Evolutionary conservation across 129 eudicot species (phyloP).

Genomic region (Pulicaria dysenterica): DNA sequence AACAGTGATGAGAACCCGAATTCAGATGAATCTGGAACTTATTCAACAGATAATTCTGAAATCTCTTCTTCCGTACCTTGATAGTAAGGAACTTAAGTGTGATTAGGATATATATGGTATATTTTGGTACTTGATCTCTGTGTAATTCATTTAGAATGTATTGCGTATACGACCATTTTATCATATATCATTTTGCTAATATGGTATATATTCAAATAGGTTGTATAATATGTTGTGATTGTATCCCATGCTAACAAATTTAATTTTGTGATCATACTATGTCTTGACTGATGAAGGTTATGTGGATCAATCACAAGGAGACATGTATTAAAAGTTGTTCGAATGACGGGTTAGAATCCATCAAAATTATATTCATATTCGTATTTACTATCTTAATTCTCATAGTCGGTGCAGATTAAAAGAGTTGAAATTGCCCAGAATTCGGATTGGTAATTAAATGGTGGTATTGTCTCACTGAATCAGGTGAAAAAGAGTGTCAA

Average conservation of each 20-base stretch:
- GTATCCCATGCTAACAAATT: background rate
- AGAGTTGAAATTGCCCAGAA: too few relatives aligned
- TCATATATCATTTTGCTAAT: conserved; percentile 8
- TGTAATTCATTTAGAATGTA: background rate
- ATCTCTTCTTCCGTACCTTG: conserved; percentile 6
- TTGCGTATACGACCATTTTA: background rate
- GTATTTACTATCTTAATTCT: too few relatives aligned
- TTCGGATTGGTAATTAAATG: too few relatives aligned
- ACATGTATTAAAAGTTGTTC: too few relatives aligned
- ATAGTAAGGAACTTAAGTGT: conserved; percentile 1
- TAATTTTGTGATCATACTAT: too few relatives aligned
- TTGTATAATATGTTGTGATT: background rate
- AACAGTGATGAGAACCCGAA: conserved; percentile 31
- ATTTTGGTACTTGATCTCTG: background rate
- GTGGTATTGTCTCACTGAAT: too few relatives aligned
- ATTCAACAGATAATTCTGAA: conserved; percentile 14
- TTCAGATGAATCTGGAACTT: conserved; percentile 35
- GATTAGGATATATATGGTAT: conserved; percentile 2
- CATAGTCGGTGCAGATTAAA: too few relatives aligned
- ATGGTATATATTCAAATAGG: background rate
- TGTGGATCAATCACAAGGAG: background rate
- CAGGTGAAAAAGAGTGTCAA: too few relatives aligned
- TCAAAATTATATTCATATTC: too few relatives aligned
- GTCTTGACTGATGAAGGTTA: background rate
- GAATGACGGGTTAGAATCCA: too few relatives aligned